Evolutionary conservation across 164 flowering plant genomes (phyloP).

Genomic region (Annona squamosa): DNA sequence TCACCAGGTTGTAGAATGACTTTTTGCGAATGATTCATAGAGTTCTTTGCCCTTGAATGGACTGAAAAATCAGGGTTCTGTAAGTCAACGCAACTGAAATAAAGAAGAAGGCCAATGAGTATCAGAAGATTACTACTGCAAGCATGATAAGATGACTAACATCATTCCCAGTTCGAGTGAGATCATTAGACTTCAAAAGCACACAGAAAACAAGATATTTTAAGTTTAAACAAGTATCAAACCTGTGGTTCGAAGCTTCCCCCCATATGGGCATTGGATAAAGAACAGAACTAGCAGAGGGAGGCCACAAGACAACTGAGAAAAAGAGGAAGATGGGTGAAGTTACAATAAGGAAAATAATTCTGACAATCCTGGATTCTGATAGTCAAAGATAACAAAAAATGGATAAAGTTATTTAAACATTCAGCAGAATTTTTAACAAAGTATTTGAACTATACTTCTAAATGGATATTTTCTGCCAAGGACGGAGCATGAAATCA

Average conservation of each 20-base stretch:
- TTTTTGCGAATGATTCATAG: conserved; percentile 51
- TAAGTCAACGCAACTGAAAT: conserved; percentile 61
- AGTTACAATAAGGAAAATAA: conserved; percentile 3
- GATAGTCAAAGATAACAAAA: neutral
- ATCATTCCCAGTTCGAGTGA: neutral
- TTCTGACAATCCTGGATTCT: neutral
- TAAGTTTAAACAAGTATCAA: conserved; percentile 11
- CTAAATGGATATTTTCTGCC: no score
- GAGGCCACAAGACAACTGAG: conserved; percentile 90
- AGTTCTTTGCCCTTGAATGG: conserved; percentile 69
- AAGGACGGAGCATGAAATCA: no score
- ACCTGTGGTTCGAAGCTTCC: conserved; percentile 99
- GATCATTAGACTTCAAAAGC: no score
- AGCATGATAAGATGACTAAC: neutral
- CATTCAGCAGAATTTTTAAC: neutral
- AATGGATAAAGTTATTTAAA: neutral
- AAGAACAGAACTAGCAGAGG: conserved; percentile 69
- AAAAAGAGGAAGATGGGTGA: conserved; percentile 13
- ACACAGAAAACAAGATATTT: neutral
- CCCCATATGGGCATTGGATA: conserved; percentile 87
- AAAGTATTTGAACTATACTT: no score
- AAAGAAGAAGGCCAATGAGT: neutral
- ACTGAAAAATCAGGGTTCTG: conserved; percentile 54
- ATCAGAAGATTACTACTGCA: neutral
- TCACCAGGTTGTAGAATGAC: conserved; percentile 81